Conservation (phyloP, 306 rosid species). For the Prunus fruticosa region DNA sequence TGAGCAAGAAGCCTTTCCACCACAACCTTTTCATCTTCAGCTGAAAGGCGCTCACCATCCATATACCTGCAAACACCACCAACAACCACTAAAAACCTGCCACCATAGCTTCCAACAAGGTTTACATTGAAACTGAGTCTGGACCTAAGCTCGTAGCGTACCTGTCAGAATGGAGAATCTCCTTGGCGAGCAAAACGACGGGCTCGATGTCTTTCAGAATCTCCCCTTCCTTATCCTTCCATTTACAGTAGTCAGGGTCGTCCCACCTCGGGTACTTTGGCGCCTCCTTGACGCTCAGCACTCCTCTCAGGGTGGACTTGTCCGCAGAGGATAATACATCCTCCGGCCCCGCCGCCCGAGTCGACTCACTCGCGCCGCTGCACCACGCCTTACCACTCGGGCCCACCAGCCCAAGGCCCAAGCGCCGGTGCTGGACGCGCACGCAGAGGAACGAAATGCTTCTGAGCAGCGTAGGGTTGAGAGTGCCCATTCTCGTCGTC, state of each 20-base stretch:
- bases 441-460: slow-evolving; percentile 43
- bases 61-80: slow-evolving; percentile 37
- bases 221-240: slow-evolving; percentile 65
- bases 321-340: slow-evolving; percentile 19
- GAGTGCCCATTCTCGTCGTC: slow-evolving; percentile 44
- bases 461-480: slow-evolving; percentile 35
- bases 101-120: not conserved
- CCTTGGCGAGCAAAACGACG: slow-evolving; percentile 48
- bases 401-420: slow-evolving; percentile 21
- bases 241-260: slow-evolving; percentile 56
- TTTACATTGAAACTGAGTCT: not conserved
- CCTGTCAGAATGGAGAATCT: slow-evolving; percentile 70
- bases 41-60: slow-evolving; percentile 59
- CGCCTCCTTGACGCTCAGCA: slow-evolving; percentile 27
- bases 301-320: slow-evolving; percentile 7
- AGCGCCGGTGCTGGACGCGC: slow-evolving; percentile 35
- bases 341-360: slow-evolving; percentile 39
- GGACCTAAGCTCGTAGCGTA: not conserved
- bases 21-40: slow-evolving; percentile 62
- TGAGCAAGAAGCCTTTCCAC: slow-evolving; percentile 65
- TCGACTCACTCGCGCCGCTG: slow-evolving; percentile 39
- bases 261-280: slow-evolving; percentile 37
- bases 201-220: slow-evolving; percentile 73
- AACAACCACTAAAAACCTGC: not conserved
- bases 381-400: slow-evolving; percentile 34